Conservation (phyloP, 1,284 basidiomycete genomes). For the Cutaneotrichosporon sp. region DNA sequence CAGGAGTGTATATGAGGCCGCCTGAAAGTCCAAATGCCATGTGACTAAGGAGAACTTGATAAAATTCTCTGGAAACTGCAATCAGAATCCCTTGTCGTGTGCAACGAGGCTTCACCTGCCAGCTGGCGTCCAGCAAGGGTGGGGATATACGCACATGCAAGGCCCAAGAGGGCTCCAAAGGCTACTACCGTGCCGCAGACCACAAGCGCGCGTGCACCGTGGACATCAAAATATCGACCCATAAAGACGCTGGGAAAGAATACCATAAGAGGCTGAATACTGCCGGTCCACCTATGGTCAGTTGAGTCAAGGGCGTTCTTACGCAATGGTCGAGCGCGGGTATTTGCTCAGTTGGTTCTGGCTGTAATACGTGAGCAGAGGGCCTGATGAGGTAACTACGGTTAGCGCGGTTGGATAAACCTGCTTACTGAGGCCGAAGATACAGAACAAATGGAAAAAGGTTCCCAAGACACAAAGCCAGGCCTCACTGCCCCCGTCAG, state of each 20-base stretch:
- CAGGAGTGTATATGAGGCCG: slow-evolving; percentile 38
- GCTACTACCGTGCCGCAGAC: slow-evolving; percentile 23
- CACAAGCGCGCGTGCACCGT: slow-evolving; percentile 24
- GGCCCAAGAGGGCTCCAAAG: slow-evolving; percentile 29
- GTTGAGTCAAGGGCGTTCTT: slow-evolving; percentile 6
- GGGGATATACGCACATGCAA: slow-evolving; percentile 11
- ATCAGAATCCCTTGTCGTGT: no score
- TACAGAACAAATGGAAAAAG: slow-evolving; percentile 26
- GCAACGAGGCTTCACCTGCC: no score
- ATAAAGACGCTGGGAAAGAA: slow-evolving; percentile 18
- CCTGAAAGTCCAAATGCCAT: slow-evolving; percentile 36
- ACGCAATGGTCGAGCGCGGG: slow-evolving; percentile 16
- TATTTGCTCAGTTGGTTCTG: slow-evolving; percentile 17
- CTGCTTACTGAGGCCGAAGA: slow-evolving; percentile 26
- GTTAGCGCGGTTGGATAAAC: slow-evolving; percentile 20
- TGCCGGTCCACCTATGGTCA: slow-evolving; percentile 15
- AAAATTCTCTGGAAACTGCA: slow-evolving; percentile 37
- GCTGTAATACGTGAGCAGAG: slow-evolving; percentile 22
- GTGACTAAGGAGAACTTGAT: slow-evolving; percentile 43
- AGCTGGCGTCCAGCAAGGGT: no score
- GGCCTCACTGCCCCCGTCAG: slow-evolving; percentile 27
- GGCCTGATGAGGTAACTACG: slow-evolving; percentile 23
- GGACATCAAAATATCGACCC: slow-evolving; percentile 27
- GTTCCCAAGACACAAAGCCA: slow-evolving; percentile 26
- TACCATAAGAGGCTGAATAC: slow-evolving; percentile 16